Base-by-base conservation (phyloP, 352 stramenopile species). In the Globisporangium solare region DNA sequence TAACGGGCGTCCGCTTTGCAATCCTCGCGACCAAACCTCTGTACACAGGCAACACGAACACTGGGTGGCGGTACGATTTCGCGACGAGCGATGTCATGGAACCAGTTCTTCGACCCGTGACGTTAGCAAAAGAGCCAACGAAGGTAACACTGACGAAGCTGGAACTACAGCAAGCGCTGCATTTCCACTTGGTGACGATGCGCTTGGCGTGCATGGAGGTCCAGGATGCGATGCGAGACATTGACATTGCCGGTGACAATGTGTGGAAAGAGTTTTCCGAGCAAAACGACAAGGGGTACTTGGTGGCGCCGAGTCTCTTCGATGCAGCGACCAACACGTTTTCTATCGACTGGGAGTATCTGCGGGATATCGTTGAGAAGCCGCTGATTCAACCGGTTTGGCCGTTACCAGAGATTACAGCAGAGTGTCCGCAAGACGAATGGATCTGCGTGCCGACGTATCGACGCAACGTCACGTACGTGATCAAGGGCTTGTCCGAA, bases 281-380 rank as follows among this genome's bases (percentile, higher is more conserved):
- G 57, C 76, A 89, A 58, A 95, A 95, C 51, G 85, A 95, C 69
- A 95, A 95, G 49, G 85, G 85, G 3, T 95, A 95, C 54, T 46
- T 95, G 32, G 82, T 95, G 31, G 80, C 91, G 1, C 79, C 84
- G 15, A 82, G 73, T n/a, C 15, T 57, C 3, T 13, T 63, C 24
- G 37, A 55, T 13, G 22, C 14, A n/a, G 21, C 55, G 2, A 54
- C 47, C 11, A 42, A 54, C 5, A 40, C 6, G 4, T 46, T 45
- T 24, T 47, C 71, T 22, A 68, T 91, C 2, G 81, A 93, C 48
- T 94, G 84, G 84, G 60, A 67, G 1, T 87, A 86, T 57, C 41
- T 93, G 6, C 61, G 54, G 15, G 68, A 89, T 12, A 85, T 93
- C 15, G 73, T 91, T 6, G 50, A 60, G 6, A 76, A 81, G 11